Base-by-base conservation (phyloP, 192 early-diverging fungal species). In the Entomortierella chlamydospora region DNA sequence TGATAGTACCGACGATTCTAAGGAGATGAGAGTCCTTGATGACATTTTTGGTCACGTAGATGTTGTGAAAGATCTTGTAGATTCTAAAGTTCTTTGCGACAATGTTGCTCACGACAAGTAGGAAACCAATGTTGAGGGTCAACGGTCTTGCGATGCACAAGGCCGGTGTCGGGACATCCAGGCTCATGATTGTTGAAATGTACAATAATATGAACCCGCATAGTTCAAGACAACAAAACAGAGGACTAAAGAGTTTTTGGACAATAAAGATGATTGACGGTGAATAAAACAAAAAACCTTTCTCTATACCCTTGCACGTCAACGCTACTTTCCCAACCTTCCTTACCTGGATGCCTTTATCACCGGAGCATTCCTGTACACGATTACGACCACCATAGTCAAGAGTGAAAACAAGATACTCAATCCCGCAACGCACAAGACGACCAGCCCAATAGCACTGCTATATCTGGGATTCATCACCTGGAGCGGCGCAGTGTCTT, bases 11-110 rank as follows among this genome's bases (percentile, higher is more conserved):
- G 37, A 74, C 63, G 33, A 74, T 83, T 43, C 67, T 73, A 30
- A 80, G 69, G 2, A 70, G 71, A 58, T 71, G 66, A 4, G 81
- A 65, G 37, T 82, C 81, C 30, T 61, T 67, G 42, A 70, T 73
- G 47, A 70, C 70, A 0, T 65, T 54, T 28, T 82, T 82, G 33
- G 72, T 70, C 43, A 73, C 81, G 22, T 73, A 82, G 22, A 82
- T 73, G 28, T 82, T 82, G 33, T 82, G 70, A 60, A 82, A 82
- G 39, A 82, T 82, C 51, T 67, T 73, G 64, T 72, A 81, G 2
- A 81, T 60, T 6, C 64, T 51, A 70, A 83, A 86, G 61, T 86
- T 86, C 52, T 86, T 86, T 17, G 85, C 85, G 18, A 86, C 80
- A 30, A 86, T 86, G 37, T 83, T 86, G 37, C 81, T 79, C 18